Conservation (phyloP, 306 rosid species). For the Aeschynomene evenia region DNA sequence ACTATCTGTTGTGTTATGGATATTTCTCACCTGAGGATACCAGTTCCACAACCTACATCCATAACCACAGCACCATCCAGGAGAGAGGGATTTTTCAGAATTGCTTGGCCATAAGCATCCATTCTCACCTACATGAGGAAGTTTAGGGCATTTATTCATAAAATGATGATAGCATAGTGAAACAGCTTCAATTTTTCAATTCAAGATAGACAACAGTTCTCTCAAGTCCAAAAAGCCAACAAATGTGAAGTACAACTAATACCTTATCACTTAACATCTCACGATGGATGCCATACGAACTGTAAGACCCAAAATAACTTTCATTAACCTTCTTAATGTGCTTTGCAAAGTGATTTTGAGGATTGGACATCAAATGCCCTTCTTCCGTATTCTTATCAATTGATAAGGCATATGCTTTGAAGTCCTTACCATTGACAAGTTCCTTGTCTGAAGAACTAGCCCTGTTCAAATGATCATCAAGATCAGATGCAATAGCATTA, state of each 20-base stretch:
- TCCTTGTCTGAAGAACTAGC: conserved; percentile 43
- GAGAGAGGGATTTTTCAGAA: conserved; percentile 79
- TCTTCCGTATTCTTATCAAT: conserved; percentile 36
- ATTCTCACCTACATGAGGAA: conserved; percentile 66
- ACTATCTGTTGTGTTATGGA: background rate
- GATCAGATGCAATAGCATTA: conserved; percentile 33
- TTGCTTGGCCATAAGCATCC: conserved; percentile 86
- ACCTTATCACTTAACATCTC: conserved; percentile 98
- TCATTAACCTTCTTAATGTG: conserved; percentile 73
- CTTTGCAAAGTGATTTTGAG: conserved; percentile 46
- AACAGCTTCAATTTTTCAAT: background rate
- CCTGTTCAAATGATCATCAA: conserved; percentile 31
- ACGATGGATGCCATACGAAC: conserved; percentile 92
- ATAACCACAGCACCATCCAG: conserved; percentile 69
- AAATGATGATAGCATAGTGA: conserved; percentile 5
- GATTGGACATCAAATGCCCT: conserved; percentile 32
- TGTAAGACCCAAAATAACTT: conserved; percentile 80
- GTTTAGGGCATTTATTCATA: background rate
- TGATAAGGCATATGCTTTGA: conserved; percentile 35
- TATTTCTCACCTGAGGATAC: conserved; percentile 78
- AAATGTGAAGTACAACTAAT: conserved; percentile 20
- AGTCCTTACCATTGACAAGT: conserved; percentile 32
- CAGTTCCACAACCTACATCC: conserved; percentile 98
- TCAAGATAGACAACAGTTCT: conserved; percentile 16
- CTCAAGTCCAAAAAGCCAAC: conserved; percentile 24